A percentile compares a stretch with the other conserved stretches of the same genome.
phyloP scores from a whole-genome alignment of 2,329 filamentous ascomycete genomes.

The Aspergillus latus region DNA sequence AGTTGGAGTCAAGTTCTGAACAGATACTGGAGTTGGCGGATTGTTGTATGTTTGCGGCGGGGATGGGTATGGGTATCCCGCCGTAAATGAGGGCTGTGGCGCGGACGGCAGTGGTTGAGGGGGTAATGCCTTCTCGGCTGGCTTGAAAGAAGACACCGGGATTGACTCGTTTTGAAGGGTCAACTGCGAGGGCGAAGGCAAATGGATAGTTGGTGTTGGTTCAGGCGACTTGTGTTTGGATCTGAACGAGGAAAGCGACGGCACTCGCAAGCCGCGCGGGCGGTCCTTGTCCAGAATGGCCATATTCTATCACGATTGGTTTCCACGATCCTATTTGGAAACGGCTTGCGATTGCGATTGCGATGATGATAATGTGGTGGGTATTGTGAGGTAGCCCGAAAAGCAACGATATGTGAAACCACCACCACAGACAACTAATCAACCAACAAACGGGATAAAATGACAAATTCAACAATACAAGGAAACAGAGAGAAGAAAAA shows the following conservation, averaged over 20 bases:
- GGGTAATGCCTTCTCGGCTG: conserved; percentile 30
- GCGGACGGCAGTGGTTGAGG: conserved; percentile 23
- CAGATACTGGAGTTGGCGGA: not conserved
- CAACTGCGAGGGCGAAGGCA: conserved; percentile 11
- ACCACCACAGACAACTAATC: not conserved
- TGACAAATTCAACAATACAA: not conserved
- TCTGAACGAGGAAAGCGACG: conserved; percentile 35
- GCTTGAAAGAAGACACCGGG: conserved; percentile 17
- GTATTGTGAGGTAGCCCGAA: too few species aligned
- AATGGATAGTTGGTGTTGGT: conserved; percentile 8
- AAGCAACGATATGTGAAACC: not conserved
- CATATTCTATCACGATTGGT: conserved; percentile 22
- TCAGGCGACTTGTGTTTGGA: conserved; percentile 27
- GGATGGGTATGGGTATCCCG: conserved; percentile 14
- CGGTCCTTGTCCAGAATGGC: conserved; percentile 37
- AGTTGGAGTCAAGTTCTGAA: not conserved
- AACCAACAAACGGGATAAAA: not conserved
- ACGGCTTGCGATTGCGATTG: not conserved
- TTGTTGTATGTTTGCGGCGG: conserved; percentile 4
- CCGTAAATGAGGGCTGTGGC: conserved; percentile 7
- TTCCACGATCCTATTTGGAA: not conserved
- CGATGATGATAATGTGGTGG: too few species aligned
- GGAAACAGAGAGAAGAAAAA: conserved; percentile 3
- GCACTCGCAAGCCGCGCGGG: conserved; percentile 34
- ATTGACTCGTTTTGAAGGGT: conserved; percentile 4